Evolutionary conservation across 2,329 filamentous ascomycete genomes (phyloP), one percentile per base, ranked within the genome.

Genomic region (Aspergillus fijiensis): DNA sequence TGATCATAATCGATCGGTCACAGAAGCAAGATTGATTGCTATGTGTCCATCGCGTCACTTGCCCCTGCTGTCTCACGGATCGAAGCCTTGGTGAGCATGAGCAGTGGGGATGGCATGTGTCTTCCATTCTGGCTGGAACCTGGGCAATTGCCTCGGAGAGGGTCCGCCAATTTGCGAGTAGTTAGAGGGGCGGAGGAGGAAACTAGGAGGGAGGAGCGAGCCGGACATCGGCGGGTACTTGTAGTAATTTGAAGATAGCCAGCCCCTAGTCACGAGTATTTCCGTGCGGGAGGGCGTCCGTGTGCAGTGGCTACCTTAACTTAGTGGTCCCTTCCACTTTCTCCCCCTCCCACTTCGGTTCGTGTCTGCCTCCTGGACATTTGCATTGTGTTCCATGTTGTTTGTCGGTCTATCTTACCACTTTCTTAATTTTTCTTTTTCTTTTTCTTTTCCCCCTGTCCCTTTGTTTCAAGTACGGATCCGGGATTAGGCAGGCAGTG

Each of bases 401-500:
- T 35, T 35, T 35, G 33, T 35, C 16, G 27, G 27, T 29, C 7
- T 23, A 23, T 4, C 23, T 23, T 29, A 29, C 27, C 27, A 29
- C 4, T 35, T 35, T 16, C 33, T 2, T 35, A 4, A 16, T 4
- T 35, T 35, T 16, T 4, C 33, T 16, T 16, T 35, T 35, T 35
- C 14, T n/a, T 42, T 19, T 45, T 19, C 16, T 14, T 19, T 3
- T 16, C 9, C 39, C 39, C 39, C 16, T 45, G 14, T 45, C 39
- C 39, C 39, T 45, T 19, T 19, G 39, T 45, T 45, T 45, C 39
- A 10, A 45, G 39, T n/a, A 45, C 45, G 53, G 48, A 29, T 23
- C 14, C 29, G 39, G 53, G 53, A 31, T 55, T 47, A 55, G 53
- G 27, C 42, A 55, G 53, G 27, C 42, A 55, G 53, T n/a, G 14